Base-by-base conservation (phyloP, 2,329 filamentous ascomycete genomes). In the Zymoseptoria pseudotritici region DNA sequence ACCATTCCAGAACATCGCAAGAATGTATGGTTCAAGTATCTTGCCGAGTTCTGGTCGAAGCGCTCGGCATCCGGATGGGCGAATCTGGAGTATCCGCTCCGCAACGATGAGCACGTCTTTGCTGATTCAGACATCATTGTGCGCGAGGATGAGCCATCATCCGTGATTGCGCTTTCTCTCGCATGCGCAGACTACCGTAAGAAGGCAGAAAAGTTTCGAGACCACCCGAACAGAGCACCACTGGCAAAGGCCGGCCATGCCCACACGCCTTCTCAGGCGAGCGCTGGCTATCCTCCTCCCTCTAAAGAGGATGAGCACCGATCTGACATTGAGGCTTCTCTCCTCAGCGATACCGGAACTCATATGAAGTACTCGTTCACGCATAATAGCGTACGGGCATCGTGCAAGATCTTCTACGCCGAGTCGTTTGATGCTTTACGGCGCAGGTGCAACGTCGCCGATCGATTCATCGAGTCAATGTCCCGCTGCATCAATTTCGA, bases 21-120 rank as follows among this genome's bases (percentile, higher is more conserved):
- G 74, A 92, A 86, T 59, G 97, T 91, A 53, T 79, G 97, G 65
- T 88, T 99, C 84, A 96, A 95, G 72, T 91, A 97, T 78, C 81
- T 99, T 53, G 94, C 91, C 17, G 97, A 93, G 69, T 99, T 99
- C 74, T 99, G 94, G 94, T 95, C 94, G 2, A 95, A 99, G 75
- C 86, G 94, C 57, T 97, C 94, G 54, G 91, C 95, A 22, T 97
- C 91, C 73, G 92, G 93, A 46, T 99, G 94, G 94, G 83, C 88
- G 5, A 85, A 88, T 21, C 82, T 99, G 20, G 94, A 99, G 58
- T 99, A 99, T 69, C 95, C 95, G 2, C 83, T 97, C 50, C 74
- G 76, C 20, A 70, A 88, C 53, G 90, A 87, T 17, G 94, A 99
- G 72, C 94, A 99, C 73, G 92, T 99, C 54, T 97, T 97, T 76